phyloP scores from a whole-genome alignment of 163 green algal species.

The Chloromonas sp. region DNA sequence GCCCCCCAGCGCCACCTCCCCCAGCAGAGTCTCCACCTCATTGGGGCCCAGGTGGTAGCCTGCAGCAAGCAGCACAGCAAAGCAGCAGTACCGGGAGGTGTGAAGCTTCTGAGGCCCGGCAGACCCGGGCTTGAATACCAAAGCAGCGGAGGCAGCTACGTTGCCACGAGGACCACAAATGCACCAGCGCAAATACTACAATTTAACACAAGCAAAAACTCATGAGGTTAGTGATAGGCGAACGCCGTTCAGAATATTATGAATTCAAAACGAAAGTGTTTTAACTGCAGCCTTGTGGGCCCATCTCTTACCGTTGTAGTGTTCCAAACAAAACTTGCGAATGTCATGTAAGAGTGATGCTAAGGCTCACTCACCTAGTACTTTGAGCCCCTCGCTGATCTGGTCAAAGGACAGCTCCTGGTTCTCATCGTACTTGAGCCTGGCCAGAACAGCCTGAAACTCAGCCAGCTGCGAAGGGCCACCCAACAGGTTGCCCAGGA shows the following conservation, averaged over 20 bases:
- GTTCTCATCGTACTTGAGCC: conserved; percentile 30
- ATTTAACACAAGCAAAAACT: too few species aligned
- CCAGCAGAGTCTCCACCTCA: conserved; percentile 55
- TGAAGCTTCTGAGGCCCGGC: background rate
- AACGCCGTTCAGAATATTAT: too few species aligned
- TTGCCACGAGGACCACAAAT: too few species aligned
- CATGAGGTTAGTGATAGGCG: too few species aligned
- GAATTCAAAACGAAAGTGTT: too few species aligned
- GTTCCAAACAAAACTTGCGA: too few species aligned
- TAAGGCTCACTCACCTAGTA: conserved; percentile 32
- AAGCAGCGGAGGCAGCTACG: too few species aligned
- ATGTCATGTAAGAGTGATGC: too few species aligned
- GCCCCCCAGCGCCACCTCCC: conserved; percentile 34
- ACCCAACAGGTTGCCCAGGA: conserved; percentile 27
- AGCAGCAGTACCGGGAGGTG: background rate
- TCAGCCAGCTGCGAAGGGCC: conserved; percentile 25
- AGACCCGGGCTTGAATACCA: too few species aligned
- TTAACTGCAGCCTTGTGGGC: too few species aligned
- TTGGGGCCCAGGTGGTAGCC: conserved; percentile 56
- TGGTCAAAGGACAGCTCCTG: conserved; percentile 41
- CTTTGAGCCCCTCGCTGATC: conserved; percentile 48
- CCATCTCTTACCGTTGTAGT: too few species aligned
- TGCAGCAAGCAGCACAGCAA: conserved; percentile 3
- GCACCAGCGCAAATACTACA: too few species aligned
- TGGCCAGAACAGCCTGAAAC: conserved; percentile 28